phyloP scores from a whole-genome alignment of 345 rosid genomes.

The Linum tenue region DNA sequence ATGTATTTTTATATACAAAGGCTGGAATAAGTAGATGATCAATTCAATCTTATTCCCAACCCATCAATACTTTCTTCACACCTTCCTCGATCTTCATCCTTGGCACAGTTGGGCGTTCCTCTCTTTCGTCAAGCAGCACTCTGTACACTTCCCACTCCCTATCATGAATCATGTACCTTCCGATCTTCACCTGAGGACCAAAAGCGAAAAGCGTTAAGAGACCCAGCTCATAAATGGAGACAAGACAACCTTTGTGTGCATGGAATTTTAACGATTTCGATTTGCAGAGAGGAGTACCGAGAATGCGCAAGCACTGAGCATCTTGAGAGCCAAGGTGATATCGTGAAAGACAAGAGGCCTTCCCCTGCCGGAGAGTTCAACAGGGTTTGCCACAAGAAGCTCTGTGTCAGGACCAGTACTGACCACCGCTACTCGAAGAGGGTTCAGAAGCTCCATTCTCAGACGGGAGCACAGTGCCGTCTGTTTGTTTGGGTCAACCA shows the following conservation, averaged over 20 bases:
- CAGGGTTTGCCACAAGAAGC: constrained; percentile 69
- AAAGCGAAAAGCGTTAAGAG: neutral
- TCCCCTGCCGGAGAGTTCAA: constrained; percentile 60
- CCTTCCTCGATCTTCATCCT: constrained; percentile 44
- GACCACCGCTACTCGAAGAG: constrained; percentile 50
- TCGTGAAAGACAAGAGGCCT: constrained; percentile 65
- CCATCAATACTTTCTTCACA: constrained; percentile 42
- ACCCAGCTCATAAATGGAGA: too few species aligned
- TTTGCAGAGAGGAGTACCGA: constrained; percentile 30
- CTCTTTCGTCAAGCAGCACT: constrained; percentile 18
- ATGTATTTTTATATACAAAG: too few species aligned
- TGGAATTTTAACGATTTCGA: too few species aligned
- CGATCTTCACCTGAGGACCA: constrained; percentile 48
- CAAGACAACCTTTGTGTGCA: too few species aligned
- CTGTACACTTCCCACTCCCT: constrained; percentile 65
- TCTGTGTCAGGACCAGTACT: constrained; percentile 61
- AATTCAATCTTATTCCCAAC: constrained; percentile 36
- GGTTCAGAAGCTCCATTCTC: constrained; percentile 50
- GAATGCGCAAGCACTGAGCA: constrained; percentile 34
- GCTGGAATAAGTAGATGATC: too few species aligned
- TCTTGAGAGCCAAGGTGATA: constrained; percentile 49
- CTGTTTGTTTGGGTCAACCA: constrained; percentile 47
- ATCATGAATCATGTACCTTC: constrained; percentile 40
- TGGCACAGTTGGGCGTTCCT: constrained; percentile 27
- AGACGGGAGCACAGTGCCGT: constrained; percentile 50